Conservation (phyloP, 108 stramenopile genomes). For the Ochromonas danica region DNA sequence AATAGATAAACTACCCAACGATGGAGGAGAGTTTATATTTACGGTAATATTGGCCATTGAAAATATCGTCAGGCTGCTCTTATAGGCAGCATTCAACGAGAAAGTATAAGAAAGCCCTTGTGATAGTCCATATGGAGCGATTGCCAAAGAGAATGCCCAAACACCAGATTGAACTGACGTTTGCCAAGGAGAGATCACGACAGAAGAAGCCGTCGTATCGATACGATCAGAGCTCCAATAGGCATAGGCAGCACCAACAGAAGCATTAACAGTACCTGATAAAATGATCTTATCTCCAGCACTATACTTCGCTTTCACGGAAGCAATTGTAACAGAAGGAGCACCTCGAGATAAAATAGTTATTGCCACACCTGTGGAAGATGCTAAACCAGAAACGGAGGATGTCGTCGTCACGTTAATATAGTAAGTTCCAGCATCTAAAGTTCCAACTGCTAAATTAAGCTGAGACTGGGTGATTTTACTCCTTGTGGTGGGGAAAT, state of each 20-base stretch:
- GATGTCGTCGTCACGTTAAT: neutral
- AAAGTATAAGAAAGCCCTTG: neutral
- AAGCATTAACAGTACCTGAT: neutral
- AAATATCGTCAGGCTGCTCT: neutral
- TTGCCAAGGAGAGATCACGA: no score
- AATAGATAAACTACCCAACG: neutral
- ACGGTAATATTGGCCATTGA: neutral
- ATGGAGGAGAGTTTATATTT: neutral
- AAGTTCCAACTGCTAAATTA: neutral
- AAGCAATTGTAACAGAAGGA: neutral
- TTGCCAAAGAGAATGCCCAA: no score
- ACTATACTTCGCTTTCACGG: neutral
- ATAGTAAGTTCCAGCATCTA: neutral
- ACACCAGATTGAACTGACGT: no score
- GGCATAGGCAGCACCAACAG: neutral
- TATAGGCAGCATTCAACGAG: neutral
- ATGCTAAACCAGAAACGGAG: neutral
- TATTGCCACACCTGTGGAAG: neutral
- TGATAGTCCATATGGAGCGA: neutral
- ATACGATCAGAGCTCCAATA: no score
- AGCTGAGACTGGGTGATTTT: no score
- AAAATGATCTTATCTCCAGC: conserved; percentile 4
- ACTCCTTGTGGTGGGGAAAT: neutral
- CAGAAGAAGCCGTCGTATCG: no score
- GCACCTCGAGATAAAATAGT: neutral